These are phyloP conservation scores for Phytophthora rubi DNA, from an alignment of 352 stramenopile species.

Conservation along the genomic window DNA sequence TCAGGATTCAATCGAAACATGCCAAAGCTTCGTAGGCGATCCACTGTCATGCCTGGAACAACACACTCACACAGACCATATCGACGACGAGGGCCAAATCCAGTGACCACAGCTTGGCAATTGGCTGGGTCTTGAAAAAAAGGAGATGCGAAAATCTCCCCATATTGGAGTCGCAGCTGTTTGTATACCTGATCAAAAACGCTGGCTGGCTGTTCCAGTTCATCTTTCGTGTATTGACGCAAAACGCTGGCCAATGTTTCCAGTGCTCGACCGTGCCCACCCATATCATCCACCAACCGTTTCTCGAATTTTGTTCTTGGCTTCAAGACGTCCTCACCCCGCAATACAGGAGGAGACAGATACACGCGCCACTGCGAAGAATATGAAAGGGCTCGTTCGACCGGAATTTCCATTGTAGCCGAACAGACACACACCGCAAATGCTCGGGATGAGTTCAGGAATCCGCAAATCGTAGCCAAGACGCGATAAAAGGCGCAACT, in stretches of 20 bases:
- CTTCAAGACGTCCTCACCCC: not conserved
- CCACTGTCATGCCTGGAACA: slow-evolving; percentile 8
- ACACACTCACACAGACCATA: not conserved
- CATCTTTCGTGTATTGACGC: not conserved
- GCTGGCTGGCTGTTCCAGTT: not conserved
- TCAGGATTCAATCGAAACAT: slow-evolving; percentile 11
- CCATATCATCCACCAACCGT: slow-evolving; percentile 21
- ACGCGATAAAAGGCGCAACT: slow-evolving; percentile 12
- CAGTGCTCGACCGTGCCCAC: slow-evolving; percentile 12
- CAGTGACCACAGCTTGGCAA: slow-evolving; percentile 4
- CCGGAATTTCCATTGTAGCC: not conserved
- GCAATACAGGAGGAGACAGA: slow-evolving; percentile 9
- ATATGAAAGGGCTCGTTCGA: not conserved
- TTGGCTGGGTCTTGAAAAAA: not conserved
- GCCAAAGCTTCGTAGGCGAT: slow-evolving; percentile 13
- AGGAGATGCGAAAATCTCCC: not conserved
- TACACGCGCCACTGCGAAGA: not conserved
- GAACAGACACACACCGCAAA: slow-evolving; percentile 22
- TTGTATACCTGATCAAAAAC: slow-evolving; percentile 5
- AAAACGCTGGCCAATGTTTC: not conserved
- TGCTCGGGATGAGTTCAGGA: slow-evolving; percentile 11
- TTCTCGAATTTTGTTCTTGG: slow-evolving; percentile 3
- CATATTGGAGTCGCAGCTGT: not conserved
- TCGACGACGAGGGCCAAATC: slow-evolving; percentile 1
- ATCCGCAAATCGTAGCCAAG: slow-evolving; percentile 2